Conservation (phyloP, 495 filamentous ascomycete genomes). For the Cercophora newfieldiana region DNA sequence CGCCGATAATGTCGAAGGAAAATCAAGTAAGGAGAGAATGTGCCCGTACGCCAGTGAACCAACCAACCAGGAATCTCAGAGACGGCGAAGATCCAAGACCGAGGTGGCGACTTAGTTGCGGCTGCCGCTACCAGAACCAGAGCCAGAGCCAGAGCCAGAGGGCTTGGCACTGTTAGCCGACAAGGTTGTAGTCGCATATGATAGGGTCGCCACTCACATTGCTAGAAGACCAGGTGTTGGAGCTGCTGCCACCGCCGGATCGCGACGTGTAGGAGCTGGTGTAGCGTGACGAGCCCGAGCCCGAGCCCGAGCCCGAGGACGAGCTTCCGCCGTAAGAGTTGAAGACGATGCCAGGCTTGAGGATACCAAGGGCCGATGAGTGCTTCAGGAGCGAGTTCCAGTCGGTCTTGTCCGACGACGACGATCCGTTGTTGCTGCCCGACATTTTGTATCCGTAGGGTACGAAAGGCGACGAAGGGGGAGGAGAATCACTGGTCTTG, state of each 20-base stretch:
- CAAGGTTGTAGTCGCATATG: not conserved
- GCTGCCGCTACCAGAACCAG: not conserved
- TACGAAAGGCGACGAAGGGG: not conserved
- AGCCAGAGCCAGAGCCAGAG: not conserved
- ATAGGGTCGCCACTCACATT: conserved; percentile 1
- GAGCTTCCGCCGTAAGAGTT: conserved; percentile 6
- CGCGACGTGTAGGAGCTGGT: conserved; percentile 11
- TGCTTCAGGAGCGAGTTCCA: conserved; percentile 29
- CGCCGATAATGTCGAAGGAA: not conserved
- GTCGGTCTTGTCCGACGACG: conserved; percentile 16
- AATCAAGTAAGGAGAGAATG: not conserved
- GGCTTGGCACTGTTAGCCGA: not conserved
- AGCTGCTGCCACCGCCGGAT: conserved; percentile 9
- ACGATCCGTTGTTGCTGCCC: conserved; percentile 5
- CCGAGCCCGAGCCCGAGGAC: not conserved
- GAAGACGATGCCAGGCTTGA: conserved; percentile 28
- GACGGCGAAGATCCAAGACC: not conserved
- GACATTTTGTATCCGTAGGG: conserved; percentile 11
- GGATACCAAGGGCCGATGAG: conserved; percentile 28
- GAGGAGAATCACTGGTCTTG: conserved; percentile 13
- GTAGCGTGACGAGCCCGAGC: not conserved
- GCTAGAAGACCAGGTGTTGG: conserved; percentile 8
- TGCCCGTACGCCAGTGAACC: not conserved
- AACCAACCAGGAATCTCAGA: not conserved
- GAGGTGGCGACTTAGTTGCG: not conserved